Conservation (phyloP, 345 rosid species). For the Aquilaria yunnanensis region DNA sequence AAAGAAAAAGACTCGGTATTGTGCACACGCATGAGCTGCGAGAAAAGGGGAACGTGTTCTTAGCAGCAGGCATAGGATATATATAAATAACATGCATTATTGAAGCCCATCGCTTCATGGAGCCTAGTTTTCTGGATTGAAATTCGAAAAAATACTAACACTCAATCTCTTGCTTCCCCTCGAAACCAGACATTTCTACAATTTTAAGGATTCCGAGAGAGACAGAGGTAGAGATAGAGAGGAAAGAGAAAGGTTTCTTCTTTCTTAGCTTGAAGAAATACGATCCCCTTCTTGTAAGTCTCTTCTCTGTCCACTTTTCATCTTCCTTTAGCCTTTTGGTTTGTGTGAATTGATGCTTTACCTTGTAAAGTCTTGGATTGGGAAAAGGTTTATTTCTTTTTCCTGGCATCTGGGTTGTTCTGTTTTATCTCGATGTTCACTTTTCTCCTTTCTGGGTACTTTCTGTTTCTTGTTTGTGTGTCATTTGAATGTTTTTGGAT, state of each 20-base stretch:
- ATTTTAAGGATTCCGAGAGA: conserved; percentile 8
- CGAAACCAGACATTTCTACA: conserved; percentile 9
- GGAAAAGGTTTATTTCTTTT: conserved; percentile 25
- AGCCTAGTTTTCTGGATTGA: conserved; percentile 7
- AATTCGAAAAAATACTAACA: conserved; percentile 19
- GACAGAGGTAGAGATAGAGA: background rate
- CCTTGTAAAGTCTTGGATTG: conserved; percentile 7
- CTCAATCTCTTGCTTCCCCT: conserved; percentile 50
- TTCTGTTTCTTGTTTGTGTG: conserved; percentile 3
- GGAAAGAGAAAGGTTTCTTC: conserved; percentile 21
- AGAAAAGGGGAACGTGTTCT: conserved; percentile 17
- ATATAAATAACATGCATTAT: background rate
- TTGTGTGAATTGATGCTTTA: conserved; percentile 6
- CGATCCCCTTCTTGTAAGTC: conserved; percentile 64
- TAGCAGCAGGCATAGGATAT: background rate
- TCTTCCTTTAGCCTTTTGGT: conserved; percentile 1
- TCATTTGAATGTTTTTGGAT: conserved; percentile 5
- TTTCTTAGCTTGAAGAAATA: conserved; percentile 47
- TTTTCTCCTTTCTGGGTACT: conserved; percentile 16
- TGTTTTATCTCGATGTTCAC: conserved; percentile 1
- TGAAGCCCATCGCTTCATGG: background rate
- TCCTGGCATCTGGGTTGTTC: conserved; percentile 20
- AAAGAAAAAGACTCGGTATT: background rate
- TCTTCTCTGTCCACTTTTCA: conserved; percentile 27
- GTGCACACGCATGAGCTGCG: background rate